Conservation (phyloP, 2,329 filamentous ascomycete species). For the Ascocoryne sarcoides region DNA sequence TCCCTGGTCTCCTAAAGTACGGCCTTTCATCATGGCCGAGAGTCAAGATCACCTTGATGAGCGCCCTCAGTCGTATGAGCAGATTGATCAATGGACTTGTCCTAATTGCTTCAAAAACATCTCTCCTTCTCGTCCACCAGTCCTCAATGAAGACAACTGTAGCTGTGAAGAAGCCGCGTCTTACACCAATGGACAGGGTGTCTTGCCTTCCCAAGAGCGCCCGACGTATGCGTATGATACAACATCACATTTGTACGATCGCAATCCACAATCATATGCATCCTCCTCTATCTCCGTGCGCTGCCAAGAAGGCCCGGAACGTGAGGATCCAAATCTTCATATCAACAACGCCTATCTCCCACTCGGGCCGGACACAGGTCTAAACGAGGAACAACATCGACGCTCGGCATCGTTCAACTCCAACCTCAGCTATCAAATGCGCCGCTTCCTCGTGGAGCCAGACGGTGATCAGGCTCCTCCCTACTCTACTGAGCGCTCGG, state of each 20-base stretch:
- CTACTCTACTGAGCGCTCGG: constrained; percentile 1
- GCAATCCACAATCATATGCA: constrained; percentile 8
- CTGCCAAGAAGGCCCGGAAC: constrained; percentile 19
- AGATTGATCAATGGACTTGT: constrained; percentile 17
- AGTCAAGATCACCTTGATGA: constrained; percentile 3
- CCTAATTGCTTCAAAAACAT: constrained; percentile 16
- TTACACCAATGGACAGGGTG: constrained; percentile 1
- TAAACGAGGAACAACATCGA: constrained; percentile 11
- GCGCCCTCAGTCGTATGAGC: constrained; percentile 5
- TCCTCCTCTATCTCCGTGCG: constrained; percentile 6
- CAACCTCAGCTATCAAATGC: constrained; percentile 13
- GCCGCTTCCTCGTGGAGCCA: constrained; percentile 12
- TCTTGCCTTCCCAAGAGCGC: neutral
- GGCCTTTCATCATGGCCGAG: constrained; percentile 7
- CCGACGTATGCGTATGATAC: neutral
- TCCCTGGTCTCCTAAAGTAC: neutral
- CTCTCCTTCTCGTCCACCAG: constrained; percentile 18
- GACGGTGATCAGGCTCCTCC: neutral
- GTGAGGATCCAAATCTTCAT: constrained; percentile 11
- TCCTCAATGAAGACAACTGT: constrained; percentile 22
- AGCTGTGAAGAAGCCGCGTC: constrained; percentile 16
- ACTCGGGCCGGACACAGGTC: constrained; percentile 6
- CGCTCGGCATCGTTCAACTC: constrained; percentile 9
- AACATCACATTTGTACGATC: constrained; percentile 2
- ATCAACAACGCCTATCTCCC: constrained; percentile 10